Percentiles rank a stretch among this genome's conserved stretches.
Evolutionary conservation across 805 yeast species (phyloP).

Genomic region (Teunomyces stri): DNA sequence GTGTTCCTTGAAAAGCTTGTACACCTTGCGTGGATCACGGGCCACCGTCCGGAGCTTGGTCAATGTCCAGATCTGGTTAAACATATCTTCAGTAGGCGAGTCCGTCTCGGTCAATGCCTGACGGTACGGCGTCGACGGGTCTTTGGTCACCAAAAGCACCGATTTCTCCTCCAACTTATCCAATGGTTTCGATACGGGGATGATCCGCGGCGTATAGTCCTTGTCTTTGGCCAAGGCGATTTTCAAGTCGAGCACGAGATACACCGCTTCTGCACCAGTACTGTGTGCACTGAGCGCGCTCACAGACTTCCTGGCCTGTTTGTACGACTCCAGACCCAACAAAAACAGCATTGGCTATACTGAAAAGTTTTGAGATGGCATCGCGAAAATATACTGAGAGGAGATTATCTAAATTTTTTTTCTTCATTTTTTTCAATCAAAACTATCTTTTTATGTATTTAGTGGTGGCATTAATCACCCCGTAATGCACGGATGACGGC

Average conservation of each 20-base stretch:
- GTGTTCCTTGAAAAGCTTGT: constrained; percentile 53
- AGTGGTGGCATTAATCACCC: constrained; percentile 44
- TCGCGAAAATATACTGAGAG: not conserved
- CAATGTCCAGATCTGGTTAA: constrained; percentile 59
- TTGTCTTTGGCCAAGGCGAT: constrained; percentile 42
- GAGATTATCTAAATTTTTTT: no score
- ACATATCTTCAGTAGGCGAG: constrained; percentile 57
- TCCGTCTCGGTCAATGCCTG: constrained; percentile 46
- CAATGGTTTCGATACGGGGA: constrained; percentile 55
- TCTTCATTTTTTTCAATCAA: no score
- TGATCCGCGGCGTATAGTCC: constrained; percentile 56
- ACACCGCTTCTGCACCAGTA: constrained; percentile 27
- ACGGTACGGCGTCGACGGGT: constrained; percentile 61
- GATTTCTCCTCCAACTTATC: constrained; percentile 48
- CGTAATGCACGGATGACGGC: constrained; percentile 84
- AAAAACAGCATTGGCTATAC: constrained; percentile 7
- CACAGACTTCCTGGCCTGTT: constrained; percentile 12
- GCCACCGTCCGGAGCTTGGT: constrained; percentile 52
- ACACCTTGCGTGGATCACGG: constrained; percentile 42
- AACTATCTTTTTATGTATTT: no score
- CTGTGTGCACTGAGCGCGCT: constrained; percentile 16
- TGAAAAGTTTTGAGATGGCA: not conserved
- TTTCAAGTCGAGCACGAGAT: constrained; percentile 48
- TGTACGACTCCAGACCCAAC: constrained; percentile 15
- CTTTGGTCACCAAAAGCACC: constrained; percentile 67